Base-by-base conservation (phyloP, 305 asterid genomes). In the Fraxinus dipetala region DNA sequence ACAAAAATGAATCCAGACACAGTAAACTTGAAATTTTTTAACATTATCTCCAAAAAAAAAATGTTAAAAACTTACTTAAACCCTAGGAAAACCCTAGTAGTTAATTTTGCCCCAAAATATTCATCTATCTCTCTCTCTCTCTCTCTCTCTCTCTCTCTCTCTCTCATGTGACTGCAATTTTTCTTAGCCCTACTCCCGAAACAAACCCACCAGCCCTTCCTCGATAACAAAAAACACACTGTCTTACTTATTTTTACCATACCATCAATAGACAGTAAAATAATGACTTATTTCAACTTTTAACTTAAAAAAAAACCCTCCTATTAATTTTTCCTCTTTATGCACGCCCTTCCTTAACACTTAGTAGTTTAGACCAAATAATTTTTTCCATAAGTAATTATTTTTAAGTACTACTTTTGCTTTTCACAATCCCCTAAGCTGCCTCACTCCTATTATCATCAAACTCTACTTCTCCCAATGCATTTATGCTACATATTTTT, bases 371-470 rank as follows among this genome's bases (percentile, higher is more conserved):
- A 78, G 80, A 43, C 79, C 80, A 35, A 22, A 36, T 22, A 79
- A 48, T 51, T 43, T 26, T 72, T 72, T 26, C 77, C 28, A 35
- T 16, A 30, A 72, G 22, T 34, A 40, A 59, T 63, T 78, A 78
- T 20, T 48, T 24, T 31, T 74, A 89, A 80, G 87, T 3, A 30
- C 78, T 35, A 78, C 81, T 79, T 87, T 85, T 80, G 83, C 84
- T 87, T 89, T 92, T 91, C 97, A 88, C 95, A 87, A 75, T 74
- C 89, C 83, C 94, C 97, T 78, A 89, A 83, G 88, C 88, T 83
- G 87, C 90, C 87, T 80, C 86, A 28, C 90, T 85, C 80, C 75
- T 78, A 81, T 70, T 83, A 77, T 87, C 90, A 89, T 85, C 91
- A 81, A 88, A 86, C 24, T 80, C 81, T 77, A 30, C 90, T 79